Percentiles rank a stretch among this genome's conserved stretches.
phyloP scores from a whole-genome alignment of 768 basidiomycete genomes.

The Mycena pura region DNA sequence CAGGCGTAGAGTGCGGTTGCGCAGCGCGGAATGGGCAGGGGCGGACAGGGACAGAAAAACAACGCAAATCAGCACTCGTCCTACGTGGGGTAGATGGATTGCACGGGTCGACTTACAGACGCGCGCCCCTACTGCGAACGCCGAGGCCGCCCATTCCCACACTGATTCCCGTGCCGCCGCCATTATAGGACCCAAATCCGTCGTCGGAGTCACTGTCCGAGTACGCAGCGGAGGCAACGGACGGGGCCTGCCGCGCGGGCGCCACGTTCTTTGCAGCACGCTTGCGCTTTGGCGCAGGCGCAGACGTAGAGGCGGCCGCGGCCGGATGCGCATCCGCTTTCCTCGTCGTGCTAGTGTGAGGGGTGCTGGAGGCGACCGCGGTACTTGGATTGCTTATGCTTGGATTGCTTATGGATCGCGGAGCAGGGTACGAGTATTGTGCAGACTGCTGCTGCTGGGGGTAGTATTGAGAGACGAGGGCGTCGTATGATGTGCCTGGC shows the following conservation, averaged over 20 bases:
- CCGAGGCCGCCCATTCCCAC: slow-evolving; percentile 56
- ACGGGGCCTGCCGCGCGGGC: slow-evolving; percentile 12
- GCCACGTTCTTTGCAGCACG: slow-evolving; percentile 35
- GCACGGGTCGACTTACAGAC: slow-evolving; percentile 19
- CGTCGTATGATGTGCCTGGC: slow-evolving; percentile 24
- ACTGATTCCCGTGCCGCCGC: slow-evolving; percentile 46
- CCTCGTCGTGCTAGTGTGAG: not conserved
- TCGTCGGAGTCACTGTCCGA: slow-evolving; percentile 46
- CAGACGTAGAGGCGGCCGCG: slow-evolving; percentile 8
- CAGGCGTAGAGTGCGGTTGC: too few species aligned
- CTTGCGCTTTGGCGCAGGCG: slow-evolving; percentile 32
- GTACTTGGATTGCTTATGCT: slow-evolving; percentile 15
- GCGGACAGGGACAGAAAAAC: not conserved
- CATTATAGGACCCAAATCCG: slow-evolving; percentile 34
- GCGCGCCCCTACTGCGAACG: slow-evolving; percentile 36
- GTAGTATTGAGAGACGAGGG: slow-evolving; percentile 27
- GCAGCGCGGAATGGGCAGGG: not conserved
- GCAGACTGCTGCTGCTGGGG: slow-evolving; percentile 32
- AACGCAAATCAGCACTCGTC: slow-evolving; percentile 34
- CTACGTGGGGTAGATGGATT: slow-evolving; percentile 16
- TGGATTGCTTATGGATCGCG: slow-evolving; percentile 18
- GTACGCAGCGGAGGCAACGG: slow-evolving; percentile 24
- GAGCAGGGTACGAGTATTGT: slow-evolving; percentile 22
- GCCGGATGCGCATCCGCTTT: too few species aligned
- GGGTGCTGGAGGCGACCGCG: slow-evolving; percentile 26